Percentiles rank a stretch among this genome's conserved stretches.
Conservation (phyloP, 768 basidiomycete species). For the Leucosporidium creatinivorum region DNA sequence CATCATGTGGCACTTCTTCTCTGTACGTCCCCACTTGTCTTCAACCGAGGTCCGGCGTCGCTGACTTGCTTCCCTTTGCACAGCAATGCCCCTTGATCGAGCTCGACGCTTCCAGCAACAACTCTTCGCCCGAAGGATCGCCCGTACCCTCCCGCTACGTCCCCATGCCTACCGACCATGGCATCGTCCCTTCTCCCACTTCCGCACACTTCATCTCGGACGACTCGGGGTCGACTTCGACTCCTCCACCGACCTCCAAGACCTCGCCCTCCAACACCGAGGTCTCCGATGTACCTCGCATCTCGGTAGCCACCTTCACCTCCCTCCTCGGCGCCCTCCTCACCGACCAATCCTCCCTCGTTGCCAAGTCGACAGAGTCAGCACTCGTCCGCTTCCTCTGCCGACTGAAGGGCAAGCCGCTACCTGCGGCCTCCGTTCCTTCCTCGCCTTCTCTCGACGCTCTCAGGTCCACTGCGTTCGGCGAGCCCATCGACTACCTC, state of each 20-base stretch:
- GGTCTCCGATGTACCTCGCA: slow-evolving; percentile 15
- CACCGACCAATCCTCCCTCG: slow-evolving; percentile 65
- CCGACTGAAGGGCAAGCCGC: slow-evolving; percentile 50
- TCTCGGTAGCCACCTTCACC: slow-evolving; percentile 81
- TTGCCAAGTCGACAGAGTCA: slow-evolving; percentile 64
- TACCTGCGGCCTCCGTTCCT: neutral
- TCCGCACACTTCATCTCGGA: slow-evolving; percentile 5
- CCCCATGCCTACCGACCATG: neutral
- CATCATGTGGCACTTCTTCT: slow-evolving; percentile 88
- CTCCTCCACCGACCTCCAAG: slow-evolving; percentile 19
- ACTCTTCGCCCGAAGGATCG: neutral
- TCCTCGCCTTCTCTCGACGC: neutral
- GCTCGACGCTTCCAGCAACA: slow-evolving; percentile 1
- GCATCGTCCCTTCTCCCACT: slow-evolving; percentile 4
- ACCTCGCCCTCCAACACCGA: slow-evolving; percentile 15
- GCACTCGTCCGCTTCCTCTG: slow-evolving; percentile 71
- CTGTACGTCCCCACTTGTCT: slow-evolving; percentile 31
- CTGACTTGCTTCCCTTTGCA: neutral
- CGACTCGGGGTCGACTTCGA: slow-evolving; percentile 4
- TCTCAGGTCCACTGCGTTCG: neutral
- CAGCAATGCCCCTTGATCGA: slow-evolving; percentile 31
- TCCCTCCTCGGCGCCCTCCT: slow-evolving; percentile 82
- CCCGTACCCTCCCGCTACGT: slow-evolving; percentile 1
- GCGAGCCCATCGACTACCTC: neutral
- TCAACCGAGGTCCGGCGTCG: too few relatives aligned